These are phyloP conservation scores for Globisporangium perplexum DNA, from an alignment of 352 stramenopile genomes.

Conservation along the genomic window DNA sequence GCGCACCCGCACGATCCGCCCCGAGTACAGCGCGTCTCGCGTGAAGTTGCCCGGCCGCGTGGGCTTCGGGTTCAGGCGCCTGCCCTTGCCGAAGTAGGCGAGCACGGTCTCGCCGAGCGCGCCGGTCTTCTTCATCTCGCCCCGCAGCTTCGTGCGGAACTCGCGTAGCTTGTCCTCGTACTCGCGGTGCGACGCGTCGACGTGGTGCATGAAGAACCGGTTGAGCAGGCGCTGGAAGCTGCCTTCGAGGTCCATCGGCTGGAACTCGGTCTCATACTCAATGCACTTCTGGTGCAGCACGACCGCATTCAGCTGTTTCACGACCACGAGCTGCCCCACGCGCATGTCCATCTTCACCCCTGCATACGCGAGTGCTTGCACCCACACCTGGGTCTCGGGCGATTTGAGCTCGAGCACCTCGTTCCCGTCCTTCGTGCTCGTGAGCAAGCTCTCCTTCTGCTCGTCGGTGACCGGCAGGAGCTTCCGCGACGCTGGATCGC, in stretches of 20 bases:
- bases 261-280: conserved; percentile 48
- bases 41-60: conserved; percentile 39
- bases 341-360: conserved; percentile 47
- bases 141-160: conserved; percentile 33
- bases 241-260: conserved; percentile 56
- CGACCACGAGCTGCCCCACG: conserved; percentile 40
- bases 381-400: conserved; percentile 40
- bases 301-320: conserved; percentile 48
- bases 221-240: conserved; percentile 70
- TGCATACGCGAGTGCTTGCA: conserved; percentile 39
- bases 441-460: conserved; percentile 30
- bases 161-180: conserved; percentile 36
- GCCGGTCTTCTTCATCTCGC: conserved; percentile 56
- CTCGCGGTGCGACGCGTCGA: conserved; percentile 25
- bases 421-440: conserved; percentile 22
- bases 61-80: conserved; percentile 37
- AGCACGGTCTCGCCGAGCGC: conserved; percentile 37
- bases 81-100: conserved; percentile 55
- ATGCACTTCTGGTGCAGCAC: conserved; percentile 63
- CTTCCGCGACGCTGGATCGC: conserved; percentile 19
- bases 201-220: conserved; percentile 45
- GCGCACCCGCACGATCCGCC: conserved; percentile 40
- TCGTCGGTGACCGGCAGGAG: conserved; percentile 26
- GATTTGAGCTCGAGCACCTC: conserved; percentile 55
- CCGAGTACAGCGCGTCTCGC: conserved; percentile 39